phyloP scores from a whole-genome alignment of 2,329 filamentous ascomycete genomes.

The Sphaerostilbella broomeana region DNA sequence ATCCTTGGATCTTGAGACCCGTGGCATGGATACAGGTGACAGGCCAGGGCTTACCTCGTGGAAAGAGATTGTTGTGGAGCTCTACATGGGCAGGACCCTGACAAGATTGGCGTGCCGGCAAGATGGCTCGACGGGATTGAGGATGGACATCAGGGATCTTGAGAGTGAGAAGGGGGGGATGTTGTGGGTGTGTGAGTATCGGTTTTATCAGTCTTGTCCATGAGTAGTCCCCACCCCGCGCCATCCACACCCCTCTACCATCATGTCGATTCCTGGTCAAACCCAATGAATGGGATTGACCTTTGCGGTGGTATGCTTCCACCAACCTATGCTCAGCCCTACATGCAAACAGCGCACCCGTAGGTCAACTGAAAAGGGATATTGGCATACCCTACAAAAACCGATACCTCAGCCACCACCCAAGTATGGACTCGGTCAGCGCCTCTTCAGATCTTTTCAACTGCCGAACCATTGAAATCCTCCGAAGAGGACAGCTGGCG shows the following conservation, averaged over 20 bases:
- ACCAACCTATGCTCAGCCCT: constrained; percentile 12
- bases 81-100: constrained; percentile 12
- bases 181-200: constrained; percentile 8
- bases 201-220: no score
- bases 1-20: no score
- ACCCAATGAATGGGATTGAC: no score
- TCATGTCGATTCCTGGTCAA: neutral
- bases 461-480: constrained; percentile 9
- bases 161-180: constrained; percentile 1
- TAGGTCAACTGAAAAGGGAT: neutral
- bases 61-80: constrained; percentile 14
- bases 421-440: constrained; percentile 7
- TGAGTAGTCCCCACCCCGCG: neutral
- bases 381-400: neutral
- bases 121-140: constrained; percentile 12
- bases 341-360: neutral
- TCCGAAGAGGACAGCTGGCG: constrained; percentile 6
- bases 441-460: constrained; percentile 8
- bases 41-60: constrained; percentile 13
- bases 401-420: constrained; percentile 8
- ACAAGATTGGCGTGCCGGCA: constrained; percentile 14
- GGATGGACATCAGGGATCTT: constrained; percentile 12
- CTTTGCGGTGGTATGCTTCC: no score
- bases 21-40: constrained; percentile 6
- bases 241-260: neutral